These are phyloP conservation scores for Polytrichum commune DNA, from an alignment of 225 moss, liverwort and hornwort species.

Conservation along the genomic window DNA sequence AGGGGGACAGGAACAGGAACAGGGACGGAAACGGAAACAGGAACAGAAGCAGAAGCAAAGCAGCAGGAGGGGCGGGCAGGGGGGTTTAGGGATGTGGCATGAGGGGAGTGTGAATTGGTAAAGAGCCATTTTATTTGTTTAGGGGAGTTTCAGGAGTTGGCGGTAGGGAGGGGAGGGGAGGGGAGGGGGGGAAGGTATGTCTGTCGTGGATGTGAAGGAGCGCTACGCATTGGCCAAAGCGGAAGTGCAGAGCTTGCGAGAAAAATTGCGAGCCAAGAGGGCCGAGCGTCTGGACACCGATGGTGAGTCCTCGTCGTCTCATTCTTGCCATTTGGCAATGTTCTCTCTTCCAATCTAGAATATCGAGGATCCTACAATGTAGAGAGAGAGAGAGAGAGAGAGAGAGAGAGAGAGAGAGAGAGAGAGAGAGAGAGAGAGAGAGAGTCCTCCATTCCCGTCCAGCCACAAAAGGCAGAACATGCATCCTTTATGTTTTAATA, in stretches of 20 bases:
- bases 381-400: too few relatives aligned
- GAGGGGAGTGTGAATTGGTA: not conserved
- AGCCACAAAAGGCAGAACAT: too few relatives aligned
- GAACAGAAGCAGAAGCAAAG: not conserved
- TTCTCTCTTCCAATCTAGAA: not conserved
- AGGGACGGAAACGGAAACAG: too few relatives aligned
- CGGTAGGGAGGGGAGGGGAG: not conserved
- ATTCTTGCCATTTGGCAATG: not conserved
- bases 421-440: too few relatives aligned
- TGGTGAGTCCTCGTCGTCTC: conserved; percentile 38
- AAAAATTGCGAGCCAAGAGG: conserved; percentile 48
- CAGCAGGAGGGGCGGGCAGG: not conserved
- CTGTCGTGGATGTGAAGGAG: conserved; percentile 73
- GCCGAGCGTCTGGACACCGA: conserved; percentile 53
- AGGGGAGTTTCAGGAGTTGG: not conserved
- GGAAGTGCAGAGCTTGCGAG: conserved; percentile 60
- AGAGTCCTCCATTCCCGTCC: too few relatives aligned
- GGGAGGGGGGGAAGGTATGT: conserved; percentile 38
- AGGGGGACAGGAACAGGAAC: too few relatives aligned
- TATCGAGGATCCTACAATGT: too few relatives aligned
- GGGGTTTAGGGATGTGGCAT: conserved; percentile 1
- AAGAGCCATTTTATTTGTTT: not conserved
- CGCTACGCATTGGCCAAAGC: conserved; percentile 69
- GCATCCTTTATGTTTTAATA: too few relatives aligned
- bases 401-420: too few relatives aligned